Conservation (phyloP, 2,329 filamentous ascomycete species). For the Fusarium pseudonygamai region DNA sequence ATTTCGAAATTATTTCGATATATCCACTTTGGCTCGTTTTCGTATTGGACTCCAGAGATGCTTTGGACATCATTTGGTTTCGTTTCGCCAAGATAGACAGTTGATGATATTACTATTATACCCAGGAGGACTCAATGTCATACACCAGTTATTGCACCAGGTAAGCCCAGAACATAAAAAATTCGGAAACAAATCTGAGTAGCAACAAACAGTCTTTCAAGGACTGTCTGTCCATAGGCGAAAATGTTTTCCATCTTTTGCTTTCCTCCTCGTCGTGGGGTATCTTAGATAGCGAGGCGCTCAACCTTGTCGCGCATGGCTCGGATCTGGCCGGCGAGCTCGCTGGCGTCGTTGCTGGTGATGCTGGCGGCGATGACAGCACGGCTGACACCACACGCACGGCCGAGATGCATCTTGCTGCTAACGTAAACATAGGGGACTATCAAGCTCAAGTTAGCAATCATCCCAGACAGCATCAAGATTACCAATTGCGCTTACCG, state of each 20-base stretch:
- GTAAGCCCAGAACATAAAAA: slow-evolving; percentile 15
- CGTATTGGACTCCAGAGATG: slow-evolving; percentile 23
- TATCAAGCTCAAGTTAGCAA: slow-evolving; percentile 24
- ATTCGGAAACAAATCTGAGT: slow-evolving; percentile 21
- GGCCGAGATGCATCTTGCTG: slow-evolving; percentile 84
- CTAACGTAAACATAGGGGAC: slow-evolving; percentile 74
- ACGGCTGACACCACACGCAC: slow-evolving; percentile 88
- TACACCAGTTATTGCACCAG: slow-evolving; percentile 32
- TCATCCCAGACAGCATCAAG: neutral
- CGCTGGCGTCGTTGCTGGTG: slow-evolving; percentile 90
- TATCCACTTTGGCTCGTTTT: slow-evolving; percentile 37
- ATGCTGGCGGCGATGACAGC: slow-evolving; percentile 89
- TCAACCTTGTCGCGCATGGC: slow-evolving; percentile 95
- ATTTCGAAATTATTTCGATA: slow-evolving; percentile 11
- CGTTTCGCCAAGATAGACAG: slow-evolving; percentile 24
- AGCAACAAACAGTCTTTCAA: neutral
- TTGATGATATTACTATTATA: slow-evolving; percentile 38
- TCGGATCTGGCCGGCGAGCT: slow-evolving; percentile 88
- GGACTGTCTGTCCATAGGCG: slow-evolving; percentile 8
- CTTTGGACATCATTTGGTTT: slow-evolving; percentile 2
- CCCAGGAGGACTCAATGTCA: slow-evolving; percentile 16
- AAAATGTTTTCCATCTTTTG: slow-evolving; percentile 26
- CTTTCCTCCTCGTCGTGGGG: slow-evolving; percentile 30
- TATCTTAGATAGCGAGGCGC: slow-evolving; percentile 85
- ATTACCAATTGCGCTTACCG: slow-evolving; percentile 40